A percentile compares a stretch with the other conserved stretches of the same genome.
Evolutionary conservation across 2,329 filamentous ascomycete genomes (phyloP).

Genomic region (Exophiala sp.): DNA sequence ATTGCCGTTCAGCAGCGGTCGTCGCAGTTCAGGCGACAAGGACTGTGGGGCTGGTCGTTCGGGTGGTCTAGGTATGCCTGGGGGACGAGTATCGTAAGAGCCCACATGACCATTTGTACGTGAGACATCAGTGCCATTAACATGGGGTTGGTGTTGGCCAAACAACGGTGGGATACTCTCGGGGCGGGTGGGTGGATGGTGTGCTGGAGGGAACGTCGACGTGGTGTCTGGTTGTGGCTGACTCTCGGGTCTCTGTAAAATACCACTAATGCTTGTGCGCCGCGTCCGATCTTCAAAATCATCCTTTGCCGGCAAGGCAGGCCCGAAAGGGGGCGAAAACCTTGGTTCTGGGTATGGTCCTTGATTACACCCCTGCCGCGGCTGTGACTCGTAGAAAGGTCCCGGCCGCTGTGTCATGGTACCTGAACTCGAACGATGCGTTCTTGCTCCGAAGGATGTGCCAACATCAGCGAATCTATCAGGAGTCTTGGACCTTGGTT

Average conservation of each 20-base stretch:
- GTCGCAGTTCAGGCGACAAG: conserved; percentile 25
- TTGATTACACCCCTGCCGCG: conserved; percentile 5
- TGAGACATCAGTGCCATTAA: conserved; percentile 13
- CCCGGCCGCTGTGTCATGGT: conserved; percentile 23
- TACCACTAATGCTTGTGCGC: conserved; percentile 44
- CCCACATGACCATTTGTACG: conserved; percentile 19
- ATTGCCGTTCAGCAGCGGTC: conserved; percentile 18
- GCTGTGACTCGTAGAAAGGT: conserved; percentile 18
- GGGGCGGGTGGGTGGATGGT: conserved; percentile 14
- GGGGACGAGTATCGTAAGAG: conserved; percentile 26
- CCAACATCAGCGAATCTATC: conserved; percentile 44
- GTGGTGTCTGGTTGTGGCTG: conserved; percentile 23
- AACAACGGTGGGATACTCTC: conserved; percentile 22
- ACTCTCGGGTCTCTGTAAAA: conserved; percentile 41
- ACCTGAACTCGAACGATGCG: conserved; percentile 30
- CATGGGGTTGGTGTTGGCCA: conserved; percentile 4
- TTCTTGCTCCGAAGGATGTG: conserved; percentile 35
- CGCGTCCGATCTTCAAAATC: conserved; percentile 30
- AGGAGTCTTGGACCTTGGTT: conserved; percentile 69
- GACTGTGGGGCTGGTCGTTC: conserved; percentile 17
- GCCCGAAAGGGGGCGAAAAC: conserved; percentile 19
- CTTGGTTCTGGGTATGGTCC: conserved; percentile 12
- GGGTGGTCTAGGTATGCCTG: conserved; percentile 13
- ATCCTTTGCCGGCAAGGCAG: conserved; percentile 13
- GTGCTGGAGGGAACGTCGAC: conserved; percentile 8